Percentiles rank a stretch among this genome's conserved stretches.
Evolutionary conservation across 129 eudicot genomes (phyloP).

Genomic region (Dittrichia graveolens): DNA sequence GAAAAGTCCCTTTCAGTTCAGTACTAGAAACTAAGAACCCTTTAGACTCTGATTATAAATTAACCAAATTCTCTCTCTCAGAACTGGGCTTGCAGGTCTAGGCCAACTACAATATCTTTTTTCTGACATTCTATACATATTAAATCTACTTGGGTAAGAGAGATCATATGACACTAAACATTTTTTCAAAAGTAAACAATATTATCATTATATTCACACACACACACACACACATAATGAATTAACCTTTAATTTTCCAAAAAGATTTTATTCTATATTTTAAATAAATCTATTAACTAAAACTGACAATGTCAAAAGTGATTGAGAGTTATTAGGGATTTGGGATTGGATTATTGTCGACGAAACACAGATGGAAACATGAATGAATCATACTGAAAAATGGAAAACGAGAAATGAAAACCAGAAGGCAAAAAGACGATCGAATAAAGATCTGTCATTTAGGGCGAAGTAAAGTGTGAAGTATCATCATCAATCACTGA

Average conservation of each 20-base stretch:
- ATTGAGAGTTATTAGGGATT: not conserved
- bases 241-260: not conserved
- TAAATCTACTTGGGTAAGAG: conserved; percentile 11
- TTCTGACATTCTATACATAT: conserved; percentile 46
- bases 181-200: not conserved
- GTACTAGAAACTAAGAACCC: conserved; percentile 16
- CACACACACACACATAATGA: too few species aligned
- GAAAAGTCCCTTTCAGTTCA: conserved; percentile 29
- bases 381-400: conserved; percentile 3
- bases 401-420: conserved; percentile 9
- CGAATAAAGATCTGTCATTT: conserved; percentile 24
- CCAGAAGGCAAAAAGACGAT: conserved; percentile 16
- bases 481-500: conserved; percentile 21
- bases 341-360: conserved; percentile 10
- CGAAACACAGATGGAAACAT: conserved; percentile 23
- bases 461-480: conserved; percentile 26
- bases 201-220: too few species aligned
- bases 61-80: not conserved
- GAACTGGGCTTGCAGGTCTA: conserved; percentile 24
- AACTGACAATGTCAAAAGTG: not conserved
- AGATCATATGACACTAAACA: not conserved
- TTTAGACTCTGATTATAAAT: conserved; percentile 13
- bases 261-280: not conserved
- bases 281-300: conserved; percentile 1
- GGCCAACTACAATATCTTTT: conserved; percentile 39